phyloP scores from a whole-genome alignment of 2,329 filamentous ascomycete genomes.

The Stachybotrys echinatus region DNA sequence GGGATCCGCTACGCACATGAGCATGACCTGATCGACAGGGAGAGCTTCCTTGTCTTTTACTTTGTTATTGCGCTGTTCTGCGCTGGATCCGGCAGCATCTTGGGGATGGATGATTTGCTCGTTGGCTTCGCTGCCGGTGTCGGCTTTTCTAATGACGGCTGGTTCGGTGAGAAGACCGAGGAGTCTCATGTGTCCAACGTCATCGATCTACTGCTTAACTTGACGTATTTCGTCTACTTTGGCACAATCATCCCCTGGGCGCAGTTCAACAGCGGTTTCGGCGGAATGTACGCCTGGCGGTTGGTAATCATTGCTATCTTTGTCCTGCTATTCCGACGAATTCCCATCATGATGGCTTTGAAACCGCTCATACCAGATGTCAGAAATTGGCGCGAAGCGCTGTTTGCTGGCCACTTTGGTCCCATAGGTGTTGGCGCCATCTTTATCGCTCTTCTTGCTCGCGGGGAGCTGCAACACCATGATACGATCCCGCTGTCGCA shows the following conservation, averaged over 20 bases:
- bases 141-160: slow-evolving; percentile 98
- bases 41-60: slow-evolving; percentile 98
- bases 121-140: slow-evolving; percentile 94
- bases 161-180: slow-evolving; percentile 97
- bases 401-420: slow-evolving; percentile 96
- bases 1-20: slow-evolving; percentile 85
- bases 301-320: slow-evolving; percentile 90
- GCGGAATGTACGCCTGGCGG: slow-evolving; percentile 81
- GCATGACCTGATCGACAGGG: slow-evolving; percentile 82
- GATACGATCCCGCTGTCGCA: slow-evolving; percentile 67
- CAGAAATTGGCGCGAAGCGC: slow-evolving; percentile 94
- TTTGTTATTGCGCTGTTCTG: slow-evolving; percentile 95
- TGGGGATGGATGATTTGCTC: slow-evolving; percentile 89
- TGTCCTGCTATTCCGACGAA: slow-evolving; percentile 91
- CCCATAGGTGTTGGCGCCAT: slow-evolving; percentile 96
- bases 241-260: slow-evolving; percentile 97
- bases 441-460: slow-evolving; percentile 86
- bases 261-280: slow-evolving; percentile 69
- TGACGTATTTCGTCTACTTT: slow-evolving; percentile 97
- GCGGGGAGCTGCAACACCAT: slow-evolving; percentile 81
- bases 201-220: slow-evolving; percentile 92
- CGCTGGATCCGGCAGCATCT: slow-evolving; percentile 83
- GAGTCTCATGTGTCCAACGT: slow-evolving; percentile 99
- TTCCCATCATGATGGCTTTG: slow-evolving; percentile 86
- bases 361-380: slow-evolving; percentile 95